Evolutionary conservation across 2,329 filamentous ascomycete genomes (phyloP).

Genomic region (Colletotrichum trifolii): DNA sequence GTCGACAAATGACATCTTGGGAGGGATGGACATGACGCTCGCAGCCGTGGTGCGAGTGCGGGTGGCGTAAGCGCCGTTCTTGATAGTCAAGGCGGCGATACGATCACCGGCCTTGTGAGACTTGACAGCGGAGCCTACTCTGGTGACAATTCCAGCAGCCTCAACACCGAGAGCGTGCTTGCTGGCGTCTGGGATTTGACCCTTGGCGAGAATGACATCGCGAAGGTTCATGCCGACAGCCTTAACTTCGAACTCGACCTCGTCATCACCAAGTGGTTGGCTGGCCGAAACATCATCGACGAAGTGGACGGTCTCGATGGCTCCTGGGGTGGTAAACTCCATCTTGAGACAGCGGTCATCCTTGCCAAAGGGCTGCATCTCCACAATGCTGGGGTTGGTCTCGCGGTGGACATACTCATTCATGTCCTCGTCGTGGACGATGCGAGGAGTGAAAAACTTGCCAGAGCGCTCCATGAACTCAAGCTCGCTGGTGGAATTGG

Average conservation of each 20-base stretch:
- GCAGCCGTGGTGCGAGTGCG: constrained; percentile 38
- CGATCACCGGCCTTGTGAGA: constrained; percentile 46
- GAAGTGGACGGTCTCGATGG: constrained; percentile 53
- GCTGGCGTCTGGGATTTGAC: constrained; percentile 47
- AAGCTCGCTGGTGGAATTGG: constrained; percentile 49
- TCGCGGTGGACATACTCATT: constrained; percentile 56
- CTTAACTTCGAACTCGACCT: constrained; percentile 56
- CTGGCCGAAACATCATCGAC: constrained; percentile 47
- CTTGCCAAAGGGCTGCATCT: constrained; percentile 53
- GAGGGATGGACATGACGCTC: constrained; percentile 50
- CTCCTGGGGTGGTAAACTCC: constrained; percentile 51
- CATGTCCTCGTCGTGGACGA: constrained; percentile 53
- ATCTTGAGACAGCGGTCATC: constrained; percentile 47
- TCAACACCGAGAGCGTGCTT: constrained; percentile 44
- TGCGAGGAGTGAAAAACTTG: constrained; percentile 51
- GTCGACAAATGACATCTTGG: constrained; percentile 49
- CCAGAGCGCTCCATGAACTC: constrained; percentile 55
- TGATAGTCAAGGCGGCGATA: constrained; percentile 39
- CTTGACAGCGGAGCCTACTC: constrained; percentile 44
- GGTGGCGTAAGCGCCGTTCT: constrained; percentile 39
- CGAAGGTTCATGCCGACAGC: constrained; percentile 58
- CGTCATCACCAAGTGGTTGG: constrained; percentile 45
- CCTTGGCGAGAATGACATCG: constrained; percentile 58
- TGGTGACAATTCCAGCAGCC: constrained; percentile 47
- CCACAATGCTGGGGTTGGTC: constrained; percentile 51